These are phyloP conservation scores for Talaromyces rugulosus DNA, from an alignment of 2,329 filamentous ascomycete species.

Conservation along the genomic window DNA sequence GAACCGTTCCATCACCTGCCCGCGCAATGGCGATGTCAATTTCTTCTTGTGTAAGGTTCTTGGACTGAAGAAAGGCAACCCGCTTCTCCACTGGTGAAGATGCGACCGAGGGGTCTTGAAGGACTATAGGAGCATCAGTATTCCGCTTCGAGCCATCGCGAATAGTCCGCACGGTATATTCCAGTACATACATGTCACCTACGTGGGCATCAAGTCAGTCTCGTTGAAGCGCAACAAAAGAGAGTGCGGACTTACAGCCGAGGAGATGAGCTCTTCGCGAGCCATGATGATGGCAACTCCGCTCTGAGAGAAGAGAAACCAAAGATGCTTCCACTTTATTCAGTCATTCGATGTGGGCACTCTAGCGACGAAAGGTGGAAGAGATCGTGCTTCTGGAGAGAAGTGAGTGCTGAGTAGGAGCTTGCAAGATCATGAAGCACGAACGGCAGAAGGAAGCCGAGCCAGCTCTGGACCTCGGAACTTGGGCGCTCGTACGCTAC, in stretches of 20 bases:
- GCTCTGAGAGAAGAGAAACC: not conserved
- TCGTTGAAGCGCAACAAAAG: not conserved
- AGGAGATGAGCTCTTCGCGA: slow-evolving; percentile 87
- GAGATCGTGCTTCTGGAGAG: not conserved
- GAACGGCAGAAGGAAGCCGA: slow-evolving; percentile 1
- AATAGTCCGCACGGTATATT: not conserved
- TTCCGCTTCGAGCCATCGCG: not conserved
- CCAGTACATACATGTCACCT: slow-evolving; percentile 49
- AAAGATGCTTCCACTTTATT: slow-evolving; percentile 9
- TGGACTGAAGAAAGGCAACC: slow-evolving; percentile 87
- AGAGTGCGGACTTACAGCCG: slow-evolving; percentile 55
- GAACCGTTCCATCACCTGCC: slow-evolving; percentile 57
- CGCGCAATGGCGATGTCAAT: slow-evolving; percentile 79
- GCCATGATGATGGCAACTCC: slow-evolving; percentile 67
- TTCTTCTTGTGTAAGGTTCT: slow-evolving; percentile 96
- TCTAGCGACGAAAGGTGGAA: not conserved
- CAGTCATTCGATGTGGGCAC: not conserved
- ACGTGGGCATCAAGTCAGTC: slow-evolving; percentile 10
- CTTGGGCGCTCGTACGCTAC: slow-evolving; percentile 14
- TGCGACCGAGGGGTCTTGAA: slow-evolving; percentile 89
- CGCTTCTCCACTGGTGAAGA: slow-evolving; percentile 88
- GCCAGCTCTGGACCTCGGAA: slow-evolving; percentile 33
- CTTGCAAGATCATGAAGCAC: not conserved
- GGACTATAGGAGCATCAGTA: slow-evolving; percentile 53
- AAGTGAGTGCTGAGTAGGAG: not conserved